Conservation (phyloP, 371 early-diverging fungal species). For the Rhizopus microsporus region DNA sequence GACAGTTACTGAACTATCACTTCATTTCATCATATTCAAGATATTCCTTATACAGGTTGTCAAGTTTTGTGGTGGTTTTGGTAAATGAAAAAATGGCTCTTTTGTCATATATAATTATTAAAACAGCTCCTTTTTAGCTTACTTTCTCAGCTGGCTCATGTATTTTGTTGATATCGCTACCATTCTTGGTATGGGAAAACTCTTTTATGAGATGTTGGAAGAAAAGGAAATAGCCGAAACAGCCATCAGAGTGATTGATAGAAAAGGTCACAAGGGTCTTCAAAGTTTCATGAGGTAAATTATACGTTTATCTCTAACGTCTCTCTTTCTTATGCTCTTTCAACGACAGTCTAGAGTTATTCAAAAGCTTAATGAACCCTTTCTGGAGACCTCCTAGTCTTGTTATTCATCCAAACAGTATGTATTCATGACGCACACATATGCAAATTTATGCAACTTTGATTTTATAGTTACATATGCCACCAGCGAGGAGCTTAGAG, state of each 20-base stretch:
- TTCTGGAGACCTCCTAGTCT: constrained; percentile 41
- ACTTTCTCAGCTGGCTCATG: constrained; percentile 16
- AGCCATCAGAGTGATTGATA: constrained; percentile 9
- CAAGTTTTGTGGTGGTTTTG: constrained; percentile 29
- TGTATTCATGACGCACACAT: constrained; percentile 8
- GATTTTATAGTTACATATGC: constrained; percentile 56
- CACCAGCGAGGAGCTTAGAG: constrained; percentile 51
- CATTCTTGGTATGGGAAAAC: constrained; percentile 16
- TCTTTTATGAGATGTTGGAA: constrained; percentile 29
- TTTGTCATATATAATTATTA: too few species aligned
- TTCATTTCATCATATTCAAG: constrained; percentile 28
- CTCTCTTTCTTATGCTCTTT: background rate
- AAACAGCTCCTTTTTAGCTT: constrained; percentile 26
- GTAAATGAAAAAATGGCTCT: constrained; percentile 17
- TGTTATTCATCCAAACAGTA: constrained; percentile 55
- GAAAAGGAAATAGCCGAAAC: constrained; percentile 21
- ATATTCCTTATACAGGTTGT: constrained; percentile 18
- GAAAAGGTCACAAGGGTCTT: constrained; percentile 4
- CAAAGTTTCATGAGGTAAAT: constrained; percentile 19
- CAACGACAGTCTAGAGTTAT: constrained; percentile 1
- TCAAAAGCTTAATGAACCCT: constrained; percentile 46
- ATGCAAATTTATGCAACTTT: background rate
- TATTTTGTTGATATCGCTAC: constrained; percentile 27
- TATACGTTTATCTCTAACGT: background rate
- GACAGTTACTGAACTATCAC: constrained; percentile 21